Conservation (phyloP, 805 yeast genomes). For the Pichia kluyveri region DNA sequence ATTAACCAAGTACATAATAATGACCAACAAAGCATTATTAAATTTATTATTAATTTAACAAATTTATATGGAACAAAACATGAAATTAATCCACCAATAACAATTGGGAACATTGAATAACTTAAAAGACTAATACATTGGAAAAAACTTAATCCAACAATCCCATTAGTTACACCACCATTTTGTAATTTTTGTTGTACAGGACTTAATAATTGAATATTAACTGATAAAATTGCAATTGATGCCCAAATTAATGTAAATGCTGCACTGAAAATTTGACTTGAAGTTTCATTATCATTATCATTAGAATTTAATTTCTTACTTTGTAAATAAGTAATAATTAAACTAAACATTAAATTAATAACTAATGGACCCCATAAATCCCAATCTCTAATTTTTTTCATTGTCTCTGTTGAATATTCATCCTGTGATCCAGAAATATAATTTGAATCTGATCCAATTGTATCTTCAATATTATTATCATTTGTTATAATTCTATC, state of each 20-base stretch:
- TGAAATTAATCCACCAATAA: slow-evolving; percentile 38
- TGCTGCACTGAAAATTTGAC: slow-evolving; percentile 45
- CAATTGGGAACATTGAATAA: slow-evolving; percentile 46
- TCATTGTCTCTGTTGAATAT: slow-evolving; percentile 26
- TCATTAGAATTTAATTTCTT: slow-evolving; percentile 17
- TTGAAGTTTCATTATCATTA: slow-evolving; percentile 20
- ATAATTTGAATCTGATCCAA: slow-evolving; percentile 8
- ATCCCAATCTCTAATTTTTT: slow-evolving; percentile 46
- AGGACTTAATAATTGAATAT: slow-evolving; percentile 48
- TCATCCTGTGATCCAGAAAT: slow-evolving; percentile 16
- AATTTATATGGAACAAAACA: slow-evolving; percentile 35
- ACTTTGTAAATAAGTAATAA: slow-evolving; percentile 36
- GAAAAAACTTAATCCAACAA: slow-evolving; percentile 39
- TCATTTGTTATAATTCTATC: neutral
- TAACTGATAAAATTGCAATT: slow-evolving; percentile 38
- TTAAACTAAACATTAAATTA: slow-evolving; percentile 37
- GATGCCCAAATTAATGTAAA: slow-evolving; percentile 46
- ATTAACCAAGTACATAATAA: slow-evolving; percentile 43
- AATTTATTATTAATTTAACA: slow-evolving; percentile 33
- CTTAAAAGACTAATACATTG: slow-evolving; percentile 49
- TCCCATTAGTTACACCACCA: slow-evolving; percentile 22
- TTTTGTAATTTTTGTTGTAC: slow-evolving; percentile 23
- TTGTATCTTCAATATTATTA: slow-evolving; percentile 16
- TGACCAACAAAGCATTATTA: slow-evolving; percentile 40
- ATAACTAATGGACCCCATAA: slow-evolving; percentile 54